These are phyloP conservation scores for Eruca vesicaria DNA, from an alignment of 441 rosid species.

Conservation along the genomic window DNA sequence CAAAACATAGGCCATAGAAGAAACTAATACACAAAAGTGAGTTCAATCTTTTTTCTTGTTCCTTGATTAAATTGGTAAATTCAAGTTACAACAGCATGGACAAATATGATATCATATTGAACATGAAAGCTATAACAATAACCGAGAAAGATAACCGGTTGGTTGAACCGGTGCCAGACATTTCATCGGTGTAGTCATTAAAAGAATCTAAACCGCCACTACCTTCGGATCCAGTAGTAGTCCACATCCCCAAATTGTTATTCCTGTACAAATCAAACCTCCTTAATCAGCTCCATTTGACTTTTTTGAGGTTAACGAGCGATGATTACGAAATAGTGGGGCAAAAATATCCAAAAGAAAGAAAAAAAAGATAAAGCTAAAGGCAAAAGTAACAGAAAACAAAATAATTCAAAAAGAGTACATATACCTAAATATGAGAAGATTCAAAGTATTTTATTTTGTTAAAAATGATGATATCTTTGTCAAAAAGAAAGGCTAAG, in stretches of 20 bases:
- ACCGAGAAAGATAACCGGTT: conserved; percentile 26
- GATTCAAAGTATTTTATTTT: neutral
- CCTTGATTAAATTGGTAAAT: conserved; percentile 20
- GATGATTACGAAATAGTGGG: neutral
- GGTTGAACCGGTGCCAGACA: conserved; percentile 41
- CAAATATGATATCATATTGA: conserved; percentile 34
- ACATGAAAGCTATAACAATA: conserved; percentile 19
- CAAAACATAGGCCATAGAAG: neutral
- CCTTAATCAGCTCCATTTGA: conserved; percentile 21
- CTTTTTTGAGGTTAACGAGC: neutral
- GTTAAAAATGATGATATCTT: neutral
- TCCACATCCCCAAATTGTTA: conserved; percentile 85
- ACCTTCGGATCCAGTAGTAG: conserved; percentile 46
- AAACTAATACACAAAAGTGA: neutral
- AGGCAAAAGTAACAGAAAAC: conserved; percentile 28
- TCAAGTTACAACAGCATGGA: conserved; percentile 43
- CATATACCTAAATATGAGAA: neutral
- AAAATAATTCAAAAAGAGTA: neutral
- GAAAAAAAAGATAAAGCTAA: conserved; percentile 19
- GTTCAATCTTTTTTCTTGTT: neutral
- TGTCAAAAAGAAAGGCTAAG: neutral
- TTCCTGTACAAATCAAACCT: conserved; percentile 44
- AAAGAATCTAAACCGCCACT: conserved; percentile 35
- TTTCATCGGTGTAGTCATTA: conserved; percentile 45
- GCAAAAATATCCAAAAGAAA: conserved; percentile 9